Conservation (phyloP, 768 basidiomycete genomes). For the Lactarius quietus region DNA sequence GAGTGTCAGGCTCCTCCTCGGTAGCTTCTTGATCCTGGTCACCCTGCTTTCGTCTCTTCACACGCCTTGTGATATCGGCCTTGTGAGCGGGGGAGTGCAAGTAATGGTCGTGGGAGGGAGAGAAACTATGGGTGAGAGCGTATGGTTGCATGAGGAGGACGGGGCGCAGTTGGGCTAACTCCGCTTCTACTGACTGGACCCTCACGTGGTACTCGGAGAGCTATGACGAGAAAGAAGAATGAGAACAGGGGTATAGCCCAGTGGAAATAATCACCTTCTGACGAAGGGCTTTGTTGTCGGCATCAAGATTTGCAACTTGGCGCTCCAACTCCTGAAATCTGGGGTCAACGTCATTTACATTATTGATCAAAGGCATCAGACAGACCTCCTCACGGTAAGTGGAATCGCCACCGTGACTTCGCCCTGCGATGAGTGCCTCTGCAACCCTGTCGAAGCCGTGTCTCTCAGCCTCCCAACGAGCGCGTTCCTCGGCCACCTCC, state of each 20-base stretch:
- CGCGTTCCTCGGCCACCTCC: constrained; percentile 55
- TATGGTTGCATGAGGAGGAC: constrained; percentile 62
- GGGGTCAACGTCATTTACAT: constrained; percentile 13
- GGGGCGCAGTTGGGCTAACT: constrained; percentile 62
- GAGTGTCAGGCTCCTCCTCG: constrained; percentile 28
- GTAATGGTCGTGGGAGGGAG: constrained; percentile 26
- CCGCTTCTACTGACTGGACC: constrained; percentile 54
- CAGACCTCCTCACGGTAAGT: constrained; percentile 45
- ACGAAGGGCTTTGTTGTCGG: constrained; percentile 59
- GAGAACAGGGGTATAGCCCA: not conserved
- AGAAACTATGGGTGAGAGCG: constrained; percentile 29
- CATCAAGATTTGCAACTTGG: constrained; percentile 46
- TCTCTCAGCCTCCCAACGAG: constrained; percentile 58
- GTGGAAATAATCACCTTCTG: constrained; percentile 46
- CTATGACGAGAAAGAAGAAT: constrained; percentile 35
- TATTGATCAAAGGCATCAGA: constrained; percentile 12
- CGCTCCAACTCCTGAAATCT: constrained; percentile 52
- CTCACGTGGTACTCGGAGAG: constrained; percentile 55
- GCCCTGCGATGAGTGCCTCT: constrained; percentile 56
- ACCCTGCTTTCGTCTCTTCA: constrained; percentile 29
- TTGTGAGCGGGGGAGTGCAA: constrained; percentile 24
- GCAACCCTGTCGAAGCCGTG: constrained; percentile 63
- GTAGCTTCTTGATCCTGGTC: constrained; percentile 30
- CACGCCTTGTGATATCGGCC: constrained; percentile 6
- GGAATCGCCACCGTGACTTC: constrained; percentile 40